phyloP scores from a whole-genome alignment of 208 protist genomes.

The Plasmodiophora brassicae region DNA sequence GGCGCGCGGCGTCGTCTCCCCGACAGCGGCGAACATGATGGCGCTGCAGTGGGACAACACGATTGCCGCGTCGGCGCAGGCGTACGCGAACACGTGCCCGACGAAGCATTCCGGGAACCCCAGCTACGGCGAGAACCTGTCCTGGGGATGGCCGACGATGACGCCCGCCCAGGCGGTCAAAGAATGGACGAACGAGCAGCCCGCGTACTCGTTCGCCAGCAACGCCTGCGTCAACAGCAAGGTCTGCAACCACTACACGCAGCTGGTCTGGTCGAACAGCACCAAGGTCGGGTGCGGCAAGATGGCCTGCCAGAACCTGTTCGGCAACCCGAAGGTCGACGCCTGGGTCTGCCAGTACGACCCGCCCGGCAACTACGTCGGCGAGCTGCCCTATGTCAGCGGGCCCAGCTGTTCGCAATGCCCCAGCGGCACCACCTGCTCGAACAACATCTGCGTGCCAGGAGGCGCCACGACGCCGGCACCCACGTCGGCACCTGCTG shows the following conservation, averaged over 20 bases:
- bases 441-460: background rate
- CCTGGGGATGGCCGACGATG: slow-evolving; percentile 5
- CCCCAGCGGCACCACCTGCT: background rate
- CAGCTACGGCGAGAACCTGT: background rate
- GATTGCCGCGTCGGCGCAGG: background rate
- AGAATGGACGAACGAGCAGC: background rate
- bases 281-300: background rate
- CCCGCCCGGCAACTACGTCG: background rate
- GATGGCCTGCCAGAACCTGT: background rate
- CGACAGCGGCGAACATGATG: background rate
- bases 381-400: background rate
- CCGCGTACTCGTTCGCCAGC: background rate
- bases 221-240: background rate
- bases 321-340: background rate
- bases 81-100: background rate
- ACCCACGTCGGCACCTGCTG: background rate
- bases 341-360: slow-evolving; percentile 21
- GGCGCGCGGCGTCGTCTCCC: background rate
- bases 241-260: slow-evolving; percentile 20
- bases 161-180: background rate
- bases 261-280: background rate
- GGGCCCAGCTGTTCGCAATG: background rate
- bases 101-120: background rate
- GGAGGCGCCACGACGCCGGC: background rate
- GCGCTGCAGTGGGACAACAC: background rate